Evolutionary conservation across 2,329 filamentous ascomycete genomes (phyloP), one percentile per base, ranked within the genome.

Genomic region (Alternaria sp.): DNA sequence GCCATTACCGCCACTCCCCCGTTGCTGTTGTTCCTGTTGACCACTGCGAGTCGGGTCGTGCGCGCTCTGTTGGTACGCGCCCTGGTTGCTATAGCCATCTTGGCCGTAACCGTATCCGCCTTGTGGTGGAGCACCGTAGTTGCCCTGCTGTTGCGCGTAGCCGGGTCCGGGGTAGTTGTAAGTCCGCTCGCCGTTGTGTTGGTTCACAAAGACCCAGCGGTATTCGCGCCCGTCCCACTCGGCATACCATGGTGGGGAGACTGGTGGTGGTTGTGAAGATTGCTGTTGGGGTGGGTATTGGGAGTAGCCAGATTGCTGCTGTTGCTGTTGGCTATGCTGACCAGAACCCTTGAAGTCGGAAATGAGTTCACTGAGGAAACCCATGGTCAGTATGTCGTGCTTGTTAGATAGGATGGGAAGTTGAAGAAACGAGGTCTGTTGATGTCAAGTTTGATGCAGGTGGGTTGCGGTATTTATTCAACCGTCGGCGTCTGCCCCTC

Each of bases 141-240:
- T 55, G 21, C 63, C 60, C 34, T 67, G 67, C 26, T 68, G 66
- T 23, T 67, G 66, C 5, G 61, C 66, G 33, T 69, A 70, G 3
- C 62, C 68, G 1, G 65, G 65, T 8, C 65, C 65, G 3, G 68
- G 68, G 23, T 71, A 70, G 3, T 65, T 63, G 45, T 45, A 66
- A 37, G 68, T 71, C 21, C 67, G 68, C 37, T 70, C 67, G 45
- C 67, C 66, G 9, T 58, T 65, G 14, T 69, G 66, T 48, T 71
- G 68, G 51, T 71, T 71, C 21, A 71, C 60, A 26, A 71, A 71
- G n/a, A 71, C 7, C 67, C 67, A 71, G 26, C 67, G 63, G 36
- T 62, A 62, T 2, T 70, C 68, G 31, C 61, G 64, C 9, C 36
- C 46, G 49, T 68, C 63, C 68, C 68, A 71, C 42, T 71, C 68